Percentiles rank a stretch among this genome's conserved stretches.
Conservation (phyloP, 768 basidiomycete genomes). For the Rhodocollybia butyracea region DNA sequence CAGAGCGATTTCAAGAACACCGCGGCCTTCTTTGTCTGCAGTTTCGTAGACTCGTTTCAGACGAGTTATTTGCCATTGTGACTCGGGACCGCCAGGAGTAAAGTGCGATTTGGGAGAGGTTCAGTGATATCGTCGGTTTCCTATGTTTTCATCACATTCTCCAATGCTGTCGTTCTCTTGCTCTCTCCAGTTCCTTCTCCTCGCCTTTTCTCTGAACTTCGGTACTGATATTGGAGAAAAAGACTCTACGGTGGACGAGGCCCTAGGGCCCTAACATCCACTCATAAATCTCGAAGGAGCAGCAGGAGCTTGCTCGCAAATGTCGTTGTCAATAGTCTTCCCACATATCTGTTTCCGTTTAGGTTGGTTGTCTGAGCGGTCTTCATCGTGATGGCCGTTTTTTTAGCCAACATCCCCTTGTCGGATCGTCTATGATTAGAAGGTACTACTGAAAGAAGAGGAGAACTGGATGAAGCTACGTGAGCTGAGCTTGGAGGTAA, state of each 20-base stretch:
- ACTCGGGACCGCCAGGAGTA: slow-evolving; percentile 87
- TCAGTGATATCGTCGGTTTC: slow-evolving; percentile 44
- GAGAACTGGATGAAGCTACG: too few species aligned
- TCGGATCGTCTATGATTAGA: slow-evolving; percentile 21
- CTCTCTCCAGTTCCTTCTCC: slow-evolving; percentile 58
- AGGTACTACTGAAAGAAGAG: too few species aligned
- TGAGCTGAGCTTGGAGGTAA: too few species aligned
- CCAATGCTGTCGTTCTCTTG: slow-evolving; percentile 43
- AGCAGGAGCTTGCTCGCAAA: too few species aligned
- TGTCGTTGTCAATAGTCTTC: slow-evolving; percentile 79
- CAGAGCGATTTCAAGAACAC: slow-evolving; percentile 75
- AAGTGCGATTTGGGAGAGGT: slow-evolving; percentile 42
- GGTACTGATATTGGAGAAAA: slow-evolving; percentile 85
- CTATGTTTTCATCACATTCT: slow-evolving; percentile 53
- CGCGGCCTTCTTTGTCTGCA: slow-evolving; percentile 76
- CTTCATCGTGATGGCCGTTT: slow-evolving; percentile 38
- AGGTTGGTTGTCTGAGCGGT: slow-evolving; percentile 27
- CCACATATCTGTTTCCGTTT: slow-evolving; percentile 62
- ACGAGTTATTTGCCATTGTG: slow-evolving; percentile 98
- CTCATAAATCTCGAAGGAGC: slow-evolving; percentile 60
- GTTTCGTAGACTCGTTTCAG: slow-evolving; percentile 86
- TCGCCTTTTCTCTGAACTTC: slow-evolving; percentile 64
- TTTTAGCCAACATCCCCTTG: slow-evolving; percentile 37
- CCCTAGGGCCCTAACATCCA: slow-evolving; percentile 76
- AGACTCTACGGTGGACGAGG: slow-evolving; percentile 48